These are phyloP conservation scores for Lactifluus piperatus DNA, from an alignment of 768 basidiomycete species.

Conservation along the genomic window DNA sequence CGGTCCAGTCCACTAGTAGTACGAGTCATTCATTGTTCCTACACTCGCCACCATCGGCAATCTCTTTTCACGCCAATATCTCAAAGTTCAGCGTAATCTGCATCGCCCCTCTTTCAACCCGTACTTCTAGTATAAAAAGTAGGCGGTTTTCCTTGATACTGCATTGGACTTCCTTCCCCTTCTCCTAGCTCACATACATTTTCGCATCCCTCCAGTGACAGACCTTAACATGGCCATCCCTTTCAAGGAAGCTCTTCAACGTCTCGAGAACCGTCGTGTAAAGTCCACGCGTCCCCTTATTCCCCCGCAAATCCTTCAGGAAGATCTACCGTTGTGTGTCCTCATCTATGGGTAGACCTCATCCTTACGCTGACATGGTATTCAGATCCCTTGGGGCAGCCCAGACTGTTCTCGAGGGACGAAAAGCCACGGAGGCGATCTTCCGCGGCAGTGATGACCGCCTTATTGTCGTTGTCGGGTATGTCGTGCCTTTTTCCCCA, in stretches of 20 bases:
- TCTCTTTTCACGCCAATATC: neutral
- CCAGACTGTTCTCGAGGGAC: slow-evolving; percentile 84
- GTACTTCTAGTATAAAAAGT: slow-evolving; percentile 8
- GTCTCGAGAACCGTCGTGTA: slow-evolving; percentile 83
- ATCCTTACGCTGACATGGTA: neutral
- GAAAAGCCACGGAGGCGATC: slow-evolving; percentile 67
- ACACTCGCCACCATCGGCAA: too few species aligned
- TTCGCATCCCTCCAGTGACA: slow-evolving; percentile 29
- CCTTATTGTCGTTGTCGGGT: slow-evolving; percentile 88
- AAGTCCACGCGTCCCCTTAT: slow-evolving; percentile 83
- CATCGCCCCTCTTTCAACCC: neutral
- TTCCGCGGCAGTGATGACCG: slow-evolving; percentile 86
- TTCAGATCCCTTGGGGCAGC: slow-evolving; percentile 67
- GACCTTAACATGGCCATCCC: slow-evolving; percentile 59
- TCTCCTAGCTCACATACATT: neutral
- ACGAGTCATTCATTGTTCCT: too few species aligned
- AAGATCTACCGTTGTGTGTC: slow-evolving; percentile 81
- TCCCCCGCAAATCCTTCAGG: slow-evolving; percentile 89
- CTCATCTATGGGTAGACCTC: slow-evolving; percentile 14
- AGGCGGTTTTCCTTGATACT: slow-evolving; percentile 2
- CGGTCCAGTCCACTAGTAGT: neutral
- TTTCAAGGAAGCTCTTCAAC: slow-evolving; percentile 69
- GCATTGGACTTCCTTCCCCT: neutral
- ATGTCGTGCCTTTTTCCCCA: slow-evolving; percentile 22
- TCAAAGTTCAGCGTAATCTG: neutral